Conservation (phyloP, 352 stramenopile species). For the Pythium sp. region DNA sequence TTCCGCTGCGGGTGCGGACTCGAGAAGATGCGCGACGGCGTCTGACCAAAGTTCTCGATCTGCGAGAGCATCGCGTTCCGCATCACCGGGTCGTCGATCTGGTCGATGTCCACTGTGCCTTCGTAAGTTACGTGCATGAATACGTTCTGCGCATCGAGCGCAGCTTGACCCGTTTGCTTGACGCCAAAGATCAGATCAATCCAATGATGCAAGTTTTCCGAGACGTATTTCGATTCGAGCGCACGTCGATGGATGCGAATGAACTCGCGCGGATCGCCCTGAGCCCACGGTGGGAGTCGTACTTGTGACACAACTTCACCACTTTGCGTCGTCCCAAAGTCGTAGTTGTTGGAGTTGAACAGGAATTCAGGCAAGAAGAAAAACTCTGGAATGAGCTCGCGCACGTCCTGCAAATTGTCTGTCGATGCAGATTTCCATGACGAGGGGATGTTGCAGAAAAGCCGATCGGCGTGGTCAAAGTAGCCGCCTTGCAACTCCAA, state of each 20-base stretch:
- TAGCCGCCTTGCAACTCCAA: conserved; percentile 63
- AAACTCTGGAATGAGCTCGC: conserved; percentile 80
- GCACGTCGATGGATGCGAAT: conserved; percentile 93
- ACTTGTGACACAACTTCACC: conserved; percentile 92
- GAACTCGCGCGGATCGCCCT: conserved; percentile 92
- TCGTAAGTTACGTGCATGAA: conserved; percentile 88
- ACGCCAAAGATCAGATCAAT: conserved; percentile 98
- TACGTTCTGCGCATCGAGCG: conserved; percentile 92
- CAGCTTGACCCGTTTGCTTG: conserved; percentile 92
- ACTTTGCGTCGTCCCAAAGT: conserved; percentile 67
- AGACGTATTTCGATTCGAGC: conserved; percentile 96
- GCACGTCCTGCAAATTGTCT: conserved; percentile 89
- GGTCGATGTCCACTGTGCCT: conserved; percentile 75
- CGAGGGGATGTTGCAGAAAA: conserved; percentile 94
- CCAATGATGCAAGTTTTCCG: conserved; percentile 96
- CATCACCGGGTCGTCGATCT: conserved; percentile 87
- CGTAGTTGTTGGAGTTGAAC: conserved; percentile 70
- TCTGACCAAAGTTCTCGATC: conserved; percentile 92
- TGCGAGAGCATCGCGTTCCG: conserved; percentile 89
- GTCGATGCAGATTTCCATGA: conserved; percentile 93
- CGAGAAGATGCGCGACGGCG: conserved; percentile 73
- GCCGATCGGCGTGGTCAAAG: conserved; percentile 94
- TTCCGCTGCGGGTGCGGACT: conserved; percentile 62
- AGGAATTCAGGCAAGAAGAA: conserved; percentile 81
- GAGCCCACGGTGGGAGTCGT: conserved; percentile 91